Percentiles rank a stretch among this genome's conserved stretches.
phyloP scores from a whole-genome alignment of 345 rosid species.

The Combretum micranthum region DNA sequence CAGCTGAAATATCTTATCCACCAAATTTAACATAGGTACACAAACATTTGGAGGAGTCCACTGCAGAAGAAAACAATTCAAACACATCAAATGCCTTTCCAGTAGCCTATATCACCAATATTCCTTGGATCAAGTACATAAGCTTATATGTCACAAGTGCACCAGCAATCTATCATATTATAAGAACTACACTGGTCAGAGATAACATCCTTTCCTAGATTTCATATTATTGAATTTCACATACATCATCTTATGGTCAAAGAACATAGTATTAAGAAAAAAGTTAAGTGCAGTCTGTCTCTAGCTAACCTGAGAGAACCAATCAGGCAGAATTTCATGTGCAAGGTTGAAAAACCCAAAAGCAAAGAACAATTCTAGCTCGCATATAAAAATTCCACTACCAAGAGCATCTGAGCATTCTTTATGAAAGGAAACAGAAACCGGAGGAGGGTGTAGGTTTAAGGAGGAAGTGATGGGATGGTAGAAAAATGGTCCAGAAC shows the following conservation, averaged over 20 bases:
- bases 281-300: neutral
- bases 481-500: neutral
- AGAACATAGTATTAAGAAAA: neutral
- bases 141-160: neutral
- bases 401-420: too few relatives aligned
- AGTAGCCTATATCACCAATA: neutral
- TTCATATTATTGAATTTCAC: neutral
- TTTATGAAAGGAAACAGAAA: slow-evolving; percentile 1
- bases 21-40: slow-evolving; percentile 88
- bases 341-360: neutral
- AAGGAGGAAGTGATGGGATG: neutral
- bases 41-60: slow-evolving; percentile 98
- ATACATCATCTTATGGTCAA: neutral
- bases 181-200: neutral
- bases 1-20: slow-evolving; percentile 93
- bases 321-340: neutral
- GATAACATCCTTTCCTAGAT: neutral
- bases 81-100: neutral
- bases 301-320: neutral
- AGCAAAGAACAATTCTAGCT: too few relatives aligned
- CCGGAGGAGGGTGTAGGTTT: neutral
- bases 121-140: neutral
- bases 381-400: too few relatives aligned
- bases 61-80: slow-evolving; percentile 33
- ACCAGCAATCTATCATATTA: neutral